A percentile compares a stretch with the other conserved stretches of the same genome.
Evolutionary conservation across 2,329 filamentous ascomycete genomes (phyloP).

Genomic region (Nemania sp.): DNA sequence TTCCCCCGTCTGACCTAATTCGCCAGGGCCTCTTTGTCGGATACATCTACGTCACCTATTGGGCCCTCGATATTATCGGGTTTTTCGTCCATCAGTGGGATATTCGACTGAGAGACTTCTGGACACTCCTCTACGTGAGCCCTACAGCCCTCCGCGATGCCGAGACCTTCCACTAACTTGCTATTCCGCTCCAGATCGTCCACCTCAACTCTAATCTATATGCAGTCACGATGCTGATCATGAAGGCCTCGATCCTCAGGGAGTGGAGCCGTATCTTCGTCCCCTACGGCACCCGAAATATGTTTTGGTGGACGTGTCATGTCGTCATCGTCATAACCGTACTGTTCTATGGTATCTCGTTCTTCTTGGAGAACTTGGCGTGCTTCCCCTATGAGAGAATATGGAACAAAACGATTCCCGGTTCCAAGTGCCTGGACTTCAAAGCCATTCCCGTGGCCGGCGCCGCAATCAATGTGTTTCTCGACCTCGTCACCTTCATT

Average conservation of each 20-base stretch:
- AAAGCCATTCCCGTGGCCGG: conserved; percentile 48
- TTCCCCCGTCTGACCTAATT: too few relatives aligned
- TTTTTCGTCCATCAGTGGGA: conserved; percentile 33
- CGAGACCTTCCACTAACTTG: too few relatives aligned
- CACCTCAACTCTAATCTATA: too few relatives aligned
- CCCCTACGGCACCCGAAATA: conserved; percentile 18
- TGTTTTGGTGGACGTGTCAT: conserved; percentile 33
- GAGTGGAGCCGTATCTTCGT: conserved; percentile 31
- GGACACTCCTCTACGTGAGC: too few relatives aligned
- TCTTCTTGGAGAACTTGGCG: conserved; percentile 36
- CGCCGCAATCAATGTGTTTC: conserved; percentile 49
- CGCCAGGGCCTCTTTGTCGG: conserved; percentile 6
- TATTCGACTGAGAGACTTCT: conserved; percentile 25
- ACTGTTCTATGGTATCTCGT: conserved; percentile 29
- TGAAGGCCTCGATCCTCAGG: too few relatives aligned
- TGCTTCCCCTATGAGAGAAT: conserved; percentile 36
- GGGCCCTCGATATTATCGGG: conserved; percentile 6
- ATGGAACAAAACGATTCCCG: conserved; percentile 35
- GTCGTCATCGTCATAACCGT: conserved; percentile 30
- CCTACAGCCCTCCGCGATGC: too few relatives aligned
- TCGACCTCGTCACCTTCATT: conserved; percentile 46
- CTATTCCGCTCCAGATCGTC: too few relatives aligned
- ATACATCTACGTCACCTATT: conserved; percentile 3
- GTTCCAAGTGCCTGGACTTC: conserved; percentile 45
- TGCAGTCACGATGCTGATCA: too few relatives aligned